Evolutionary conservation across 2,329 filamentous ascomycete species (phyloP).

Genomic region (Amauroascus niger): DNA sequence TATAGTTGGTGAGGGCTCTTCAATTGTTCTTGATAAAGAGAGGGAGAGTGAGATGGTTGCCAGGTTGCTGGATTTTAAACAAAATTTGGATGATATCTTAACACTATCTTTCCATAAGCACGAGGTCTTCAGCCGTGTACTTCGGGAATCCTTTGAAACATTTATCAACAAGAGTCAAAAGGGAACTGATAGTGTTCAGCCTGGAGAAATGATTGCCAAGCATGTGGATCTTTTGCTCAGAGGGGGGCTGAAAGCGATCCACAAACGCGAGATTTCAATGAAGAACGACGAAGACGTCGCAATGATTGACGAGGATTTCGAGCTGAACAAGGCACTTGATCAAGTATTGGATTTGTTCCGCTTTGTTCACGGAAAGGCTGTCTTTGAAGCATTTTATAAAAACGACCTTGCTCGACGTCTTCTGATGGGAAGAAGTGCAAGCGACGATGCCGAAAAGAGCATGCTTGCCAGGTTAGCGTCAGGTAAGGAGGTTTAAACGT

Average conservation of each 20-base stretch:
- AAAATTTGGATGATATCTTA: conserved; percentile 65
- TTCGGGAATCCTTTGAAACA: conserved; percentile 74
- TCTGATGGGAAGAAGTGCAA: conserved; percentile 85
- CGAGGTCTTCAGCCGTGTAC: conserved; percentile 62
- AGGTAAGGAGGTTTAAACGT: conserved; percentile 32
- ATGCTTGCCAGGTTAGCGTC: conserved; percentile 88
- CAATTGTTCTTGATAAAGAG: conserved; percentile 70
- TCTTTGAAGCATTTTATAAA: conserved; percentile 99
- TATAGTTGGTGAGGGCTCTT: conserved; percentile 63
- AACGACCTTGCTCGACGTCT: conserved; percentile 84
- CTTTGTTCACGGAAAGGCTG: conserved; percentile 93
- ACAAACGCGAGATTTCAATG: conserved; percentile 53
- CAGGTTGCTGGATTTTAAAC: conserved; percentile 69
- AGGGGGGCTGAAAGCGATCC: conserved; percentile 75
- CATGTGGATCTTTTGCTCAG: conserved; percentile 84
- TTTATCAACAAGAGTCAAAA: conserved; percentile 88
- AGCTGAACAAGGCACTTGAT: conserved; percentile 84
- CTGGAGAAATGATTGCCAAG: conserved; percentile 97
- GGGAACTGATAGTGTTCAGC: conserved; percentile 77
- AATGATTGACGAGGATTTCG: conserved; percentile 76
- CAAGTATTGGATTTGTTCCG: conserved; percentile 90
- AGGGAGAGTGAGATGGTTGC: conserved; percentile 78
- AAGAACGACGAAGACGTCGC: conserved; percentile 45
- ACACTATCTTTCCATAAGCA: conserved; percentile 67
- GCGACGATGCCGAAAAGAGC: conserved; percentile 86